phyloP scores from a whole-genome alignment of 2,329 filamentous ascomycete species.

The Juglanconis juglandina region DNA sequence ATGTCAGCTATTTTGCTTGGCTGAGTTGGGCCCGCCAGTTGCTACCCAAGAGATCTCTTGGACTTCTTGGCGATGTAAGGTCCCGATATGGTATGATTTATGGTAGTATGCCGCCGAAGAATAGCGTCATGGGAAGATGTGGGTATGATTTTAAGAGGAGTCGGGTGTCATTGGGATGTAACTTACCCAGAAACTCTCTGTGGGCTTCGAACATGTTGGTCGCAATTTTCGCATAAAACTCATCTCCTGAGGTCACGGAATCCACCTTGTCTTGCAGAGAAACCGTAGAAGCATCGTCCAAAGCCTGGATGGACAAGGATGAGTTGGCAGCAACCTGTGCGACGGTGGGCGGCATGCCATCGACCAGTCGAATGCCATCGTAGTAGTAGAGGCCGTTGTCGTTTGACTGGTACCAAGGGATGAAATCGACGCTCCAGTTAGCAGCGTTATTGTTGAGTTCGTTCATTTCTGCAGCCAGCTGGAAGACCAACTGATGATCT shows the following conservation, averaged over 20 bases:
- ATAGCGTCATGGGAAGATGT: neutral
- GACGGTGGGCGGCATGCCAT: conserved; percentile 51
- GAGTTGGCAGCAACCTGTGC: conserved; percentile 45
- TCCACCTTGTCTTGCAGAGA: conserved; percentile 35
- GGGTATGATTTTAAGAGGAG: neutral
- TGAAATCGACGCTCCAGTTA: conserved; percentile 55
- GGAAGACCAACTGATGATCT: conserved; percentile 63
- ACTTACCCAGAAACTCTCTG: conserved; percentile 32
- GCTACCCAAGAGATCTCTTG: neutral
- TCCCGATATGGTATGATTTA: neutral
- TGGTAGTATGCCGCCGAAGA: neutral
- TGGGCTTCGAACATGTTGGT: conserved; percentile 44
- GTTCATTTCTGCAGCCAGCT: conserved; percentile 59
- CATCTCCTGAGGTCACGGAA: conserved; percentile 31
- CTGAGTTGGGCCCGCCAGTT: neutral
- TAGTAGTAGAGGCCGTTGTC: conserved; percentile 52
- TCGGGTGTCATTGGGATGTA: neutral
- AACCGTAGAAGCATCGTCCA: conserved; percentile 31
- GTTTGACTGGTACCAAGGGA: conserved; percentile 57
- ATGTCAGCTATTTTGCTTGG: neutral
- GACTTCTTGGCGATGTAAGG: neutral
- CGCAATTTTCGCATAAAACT: conserved; percentile 36
- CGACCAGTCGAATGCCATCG: conserved; percentile 43
- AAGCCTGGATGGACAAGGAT: conserved; percentile 32
- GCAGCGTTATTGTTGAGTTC: conserved; percentile 50